A percentile compares a stretch with the other conserved stretches of the same genome.
Evolutionary conservation across 1,139 yeast species (phyloP).

Genomic region (Yamadazyma diddensiae): DNA sequence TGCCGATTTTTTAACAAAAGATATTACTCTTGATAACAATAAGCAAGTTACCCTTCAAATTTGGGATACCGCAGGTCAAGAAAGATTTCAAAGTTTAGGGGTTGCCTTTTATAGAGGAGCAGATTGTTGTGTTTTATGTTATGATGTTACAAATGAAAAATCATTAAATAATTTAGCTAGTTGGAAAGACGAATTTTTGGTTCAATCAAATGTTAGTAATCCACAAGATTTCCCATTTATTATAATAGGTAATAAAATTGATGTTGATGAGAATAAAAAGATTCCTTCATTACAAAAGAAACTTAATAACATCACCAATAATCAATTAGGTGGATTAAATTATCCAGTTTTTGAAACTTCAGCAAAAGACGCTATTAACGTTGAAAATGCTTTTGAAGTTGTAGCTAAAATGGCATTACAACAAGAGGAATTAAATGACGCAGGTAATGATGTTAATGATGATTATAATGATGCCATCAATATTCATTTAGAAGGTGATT

Average conservation of each 20-base stretch:
- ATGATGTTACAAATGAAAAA: conserved; percentile 90
- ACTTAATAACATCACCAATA: conserved; percentile 79
- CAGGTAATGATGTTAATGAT: conserved; percentile 65
- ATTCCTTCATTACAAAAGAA: conserved; percentile 74
- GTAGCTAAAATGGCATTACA: conserved; percentile 93
- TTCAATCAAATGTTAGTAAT: conserved; percentile 88
- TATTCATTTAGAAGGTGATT: conserved; percentile 84
- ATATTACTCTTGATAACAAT: conserved; percentile 67
- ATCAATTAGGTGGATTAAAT: conserved; percentile 69
- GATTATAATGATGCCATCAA: conserved; percentile 96
- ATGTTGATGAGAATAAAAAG: conserved; percentile 88
- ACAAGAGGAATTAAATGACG: conserved; percentile 85
- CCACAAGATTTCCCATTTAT: conserved; percentile 96
- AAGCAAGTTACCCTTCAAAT: conserved; percentile 80
- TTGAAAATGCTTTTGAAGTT: conserved; percentile 93
- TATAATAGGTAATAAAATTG: conserved; percentile 91
- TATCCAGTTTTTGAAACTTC: conserved; percentile 92
- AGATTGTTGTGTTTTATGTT: conserved; percentile 94
- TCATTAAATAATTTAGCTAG: conserved; percentile 85
- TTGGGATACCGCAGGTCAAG: conserved; percentile 99
- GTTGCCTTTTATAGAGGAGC: conserved; percentile 98
- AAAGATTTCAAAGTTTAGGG: conserved; percentile 92
- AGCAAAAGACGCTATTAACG: conserved; percentile 92
- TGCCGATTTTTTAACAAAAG: conserved; percentile 94
- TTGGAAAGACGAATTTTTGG: conserved; percentile 94